Base-by-base conservation (phyloP, 2,329 filamentous ascomycete species). In the Fusarium tjaetaba region DNA sequence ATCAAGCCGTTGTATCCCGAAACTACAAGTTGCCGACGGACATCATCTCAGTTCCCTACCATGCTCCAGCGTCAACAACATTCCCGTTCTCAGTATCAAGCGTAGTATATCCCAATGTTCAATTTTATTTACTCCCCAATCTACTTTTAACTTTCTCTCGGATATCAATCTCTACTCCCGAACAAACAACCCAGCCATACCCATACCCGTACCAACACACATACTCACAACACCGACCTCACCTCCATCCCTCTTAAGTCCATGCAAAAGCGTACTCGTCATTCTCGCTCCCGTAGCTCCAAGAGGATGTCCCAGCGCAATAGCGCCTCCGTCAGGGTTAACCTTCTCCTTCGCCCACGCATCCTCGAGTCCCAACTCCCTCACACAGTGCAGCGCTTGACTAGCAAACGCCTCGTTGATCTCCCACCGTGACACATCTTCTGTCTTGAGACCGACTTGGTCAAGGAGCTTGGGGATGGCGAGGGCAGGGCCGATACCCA, bases 301-400 rank as follows among this genome's bases (percentile, higher is more conserved):
- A 2, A 98, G 87, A 11, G 95, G 95, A 81, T 98, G 96, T 4
- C 96, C 96, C 30, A 98, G 84, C n/a, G 96, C 95, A 81, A 98
- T 97, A 5, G 95, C 96, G 38, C 96, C 95, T 69, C 96, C 96
- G 77, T 97, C 95, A 1, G 94, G 94, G 83, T 98, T 98, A 24
- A 98, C 93, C 83, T 89, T 92, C 13, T 89, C 89, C 62, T 89
- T 83, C 76, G 91, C 88, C 84, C 86, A 90, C 74, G 79, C 89
- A 78, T 84, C 80, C 81, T 91, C 91, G 26, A 96, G 84, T 0
- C 91, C 92, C 16, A 96, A 80, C 77, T 90, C 88, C 68, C 94
- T 85, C 51, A 96, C 84, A 77, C 92, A 95, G 83, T 97, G 88
- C 10, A 92, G 82, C 3, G 89, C 86, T 82, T 92, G 90, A 76